These are phyloP conservation scores for Cryphonectria carpinicola DNA, from an alignment of 2,329 filamentous ascomycete genomes.

Conservation along the genomic window DNA sequence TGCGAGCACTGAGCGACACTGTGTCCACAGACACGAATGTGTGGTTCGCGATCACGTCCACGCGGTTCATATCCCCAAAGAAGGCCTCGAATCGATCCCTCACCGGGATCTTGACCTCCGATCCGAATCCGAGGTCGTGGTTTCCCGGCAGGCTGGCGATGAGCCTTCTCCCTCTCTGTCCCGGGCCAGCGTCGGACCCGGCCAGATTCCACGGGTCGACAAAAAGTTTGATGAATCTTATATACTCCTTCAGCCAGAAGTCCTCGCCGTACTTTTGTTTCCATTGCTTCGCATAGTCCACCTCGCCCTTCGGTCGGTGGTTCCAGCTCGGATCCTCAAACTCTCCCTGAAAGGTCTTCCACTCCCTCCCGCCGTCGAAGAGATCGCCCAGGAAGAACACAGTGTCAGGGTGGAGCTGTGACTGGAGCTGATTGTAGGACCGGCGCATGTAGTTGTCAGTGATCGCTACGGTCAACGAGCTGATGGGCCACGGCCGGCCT, in stretches of 20 bases:
- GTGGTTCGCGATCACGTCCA: conserved; percentile 93
- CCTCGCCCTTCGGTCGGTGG: conserved; percentile 56
- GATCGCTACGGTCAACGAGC: conserved; percentile 58
- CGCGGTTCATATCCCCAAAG: conserved; percentile 88
- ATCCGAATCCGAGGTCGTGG: conserved; percentile 91
- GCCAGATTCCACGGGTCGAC: conserved; percentile 68
- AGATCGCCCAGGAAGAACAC: conserved; percentile 91
- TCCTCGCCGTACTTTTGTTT: conserved; percentile 76
- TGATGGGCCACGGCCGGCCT: conserved; percentile 68
- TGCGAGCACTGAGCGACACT: conserved; percentile 79
- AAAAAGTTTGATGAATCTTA: conserved; percentile 85
- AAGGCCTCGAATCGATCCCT: conserved; percentile 82
- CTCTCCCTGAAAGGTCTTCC: conserved; percentile 71
- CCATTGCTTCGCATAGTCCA: conserved; percentile 64
- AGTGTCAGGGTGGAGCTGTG: conserved; percentile 78
- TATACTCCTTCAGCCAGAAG: conserved; percentile 88
- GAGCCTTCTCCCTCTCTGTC: conserved; percentile 73
- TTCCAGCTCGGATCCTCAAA: conserved; percentile 64
- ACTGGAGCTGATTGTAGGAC: conserved; percentile 78
- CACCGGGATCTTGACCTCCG: conserved; percentile 78
- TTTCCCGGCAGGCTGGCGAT: conserved; percentile 90
- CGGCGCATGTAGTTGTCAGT: conserved; percentile 91
- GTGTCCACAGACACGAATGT: conserved; percentile 91
- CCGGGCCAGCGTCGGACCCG: conserved; percentile 56
- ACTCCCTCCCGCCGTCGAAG: conserved; percentile 95